Base-by-base conservation (phyloP, 148 eudicot species). In the Suaeda aralocaspica region DNA sequence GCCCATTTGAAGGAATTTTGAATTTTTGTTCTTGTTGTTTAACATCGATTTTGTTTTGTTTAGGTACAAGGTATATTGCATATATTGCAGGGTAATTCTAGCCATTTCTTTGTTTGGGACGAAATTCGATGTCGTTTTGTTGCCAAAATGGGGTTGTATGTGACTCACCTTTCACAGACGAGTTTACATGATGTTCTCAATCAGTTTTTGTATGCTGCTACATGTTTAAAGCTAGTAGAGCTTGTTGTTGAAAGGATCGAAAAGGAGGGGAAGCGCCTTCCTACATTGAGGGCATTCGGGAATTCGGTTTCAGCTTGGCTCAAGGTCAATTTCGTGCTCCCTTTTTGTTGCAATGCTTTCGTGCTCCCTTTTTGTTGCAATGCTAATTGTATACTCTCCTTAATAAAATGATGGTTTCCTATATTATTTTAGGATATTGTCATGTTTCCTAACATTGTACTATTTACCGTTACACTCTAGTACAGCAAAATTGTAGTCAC, bases 1-100 rank as follows among this genome's bases (percentile, higher is more conserved):
- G 61, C 64, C 66, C 34, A 59, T 50, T 59, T 45, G 34, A 62
- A 59, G 9, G 5, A 14, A 18, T 5, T 44, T 24, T 57, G 2
- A 22, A n/a, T 29, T 39, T 3, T 36, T 48, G 31, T 66, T 31
- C 18, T 9, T 67, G 26, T n/a, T 22, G 24, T 59, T 46, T 55
- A 24, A n/a, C n/a, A n/a, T 57, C 10, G 5, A 64, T 36, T 48
- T 28, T 25, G 6, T 66, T 33, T 68, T 28, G 41, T n/a, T 9
- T 72, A 94, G 98, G 97, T 91, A 49, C 86, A 78, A 74, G 92
- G 91, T 56, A 80, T 91, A 52, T 62, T 94, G 81, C 91, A 91
- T 42, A 79, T 84, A 67, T 76, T 90, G 69, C 97, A 91, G 75
- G 98, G 97, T 22, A 82, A 83, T 56, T 85, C 97, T 31, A 87